These are phyloP conservation scores for Camellia sinensis DNA, from an alignment of 148 eudicot species.

Conservation along the genomic window DNA sequence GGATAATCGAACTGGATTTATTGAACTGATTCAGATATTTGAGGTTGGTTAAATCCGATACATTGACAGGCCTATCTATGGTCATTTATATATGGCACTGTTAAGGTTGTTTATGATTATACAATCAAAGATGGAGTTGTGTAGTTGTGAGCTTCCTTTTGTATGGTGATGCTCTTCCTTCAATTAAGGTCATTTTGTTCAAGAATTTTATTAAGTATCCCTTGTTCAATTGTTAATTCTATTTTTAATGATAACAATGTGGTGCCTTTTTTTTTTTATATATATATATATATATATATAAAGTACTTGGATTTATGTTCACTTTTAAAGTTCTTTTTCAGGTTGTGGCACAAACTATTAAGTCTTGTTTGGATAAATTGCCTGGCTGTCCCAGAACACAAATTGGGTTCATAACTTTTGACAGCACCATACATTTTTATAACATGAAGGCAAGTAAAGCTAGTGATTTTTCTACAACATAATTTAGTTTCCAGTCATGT, in stretches of 20 bases:
- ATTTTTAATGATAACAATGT: not conserved
- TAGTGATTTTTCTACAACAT: constrained; percentile 17
- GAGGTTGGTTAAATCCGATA: too few relatives aligned
- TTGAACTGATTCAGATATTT: too few relatives aligned
- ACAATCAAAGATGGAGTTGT: not conserved
- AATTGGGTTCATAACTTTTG: constrained; percentile 95
- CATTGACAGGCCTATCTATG: not conserved
- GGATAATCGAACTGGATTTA: too few relatives aligned
- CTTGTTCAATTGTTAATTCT: not conserved
- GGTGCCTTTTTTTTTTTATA: not conserved
- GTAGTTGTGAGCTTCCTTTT: constrained; percentile 7
- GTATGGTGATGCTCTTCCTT: not conserved
- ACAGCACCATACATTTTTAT: constrained; percentile 92
- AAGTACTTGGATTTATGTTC: not conserved
- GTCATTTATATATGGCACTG: constrained; percentile 5
- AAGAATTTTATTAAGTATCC: not conserved
- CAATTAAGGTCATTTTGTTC: not conserved
- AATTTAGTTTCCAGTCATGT: constrained; percentile 2
- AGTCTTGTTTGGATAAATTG: constrained; percentile 74
- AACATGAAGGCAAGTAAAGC: constrained; percentile 94
- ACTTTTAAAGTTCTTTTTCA: constrained; percentile 29
- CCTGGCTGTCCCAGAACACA: constrained; percentile 93
- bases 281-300: too few relatives aligned
- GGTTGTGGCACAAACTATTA: constrained; percentile 90
- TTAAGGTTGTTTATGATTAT: not conserved